These are phyloP conservation scores for Neurospora tetrasperma DNA, from an alignment of 495 filamentous ascomycete genomes.

Conservation along the genomic window DNA sequence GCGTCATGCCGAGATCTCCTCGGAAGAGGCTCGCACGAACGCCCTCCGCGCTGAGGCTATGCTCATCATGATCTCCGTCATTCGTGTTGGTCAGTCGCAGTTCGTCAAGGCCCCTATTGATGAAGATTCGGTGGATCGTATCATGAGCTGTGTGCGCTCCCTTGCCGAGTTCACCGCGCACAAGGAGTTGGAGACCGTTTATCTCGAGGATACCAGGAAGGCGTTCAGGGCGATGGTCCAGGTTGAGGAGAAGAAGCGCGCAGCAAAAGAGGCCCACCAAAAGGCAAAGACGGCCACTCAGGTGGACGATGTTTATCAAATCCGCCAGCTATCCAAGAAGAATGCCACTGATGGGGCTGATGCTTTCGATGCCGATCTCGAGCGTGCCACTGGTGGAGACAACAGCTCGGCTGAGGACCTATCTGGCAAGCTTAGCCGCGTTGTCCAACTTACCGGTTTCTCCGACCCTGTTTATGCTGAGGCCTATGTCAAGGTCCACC, in stretches of 20 bases:
- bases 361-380: constrained; percentile 80
- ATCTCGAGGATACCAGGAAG: constrained; percentile 90
- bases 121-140: constrained; percentile 92
- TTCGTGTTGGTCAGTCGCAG: constrained; percentile 92
- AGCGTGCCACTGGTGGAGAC: constrained; percentile 90
- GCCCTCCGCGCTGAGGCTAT: constrained; percentile 94
- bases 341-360: constrained; percentile 73
- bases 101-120: constrained; percentile 97
- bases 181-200: constrained; percentile 83
- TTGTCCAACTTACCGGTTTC: constrained; percentile 97
- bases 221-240: constrained; percentile 98
- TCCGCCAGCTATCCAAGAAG: constrained; percentile 91
- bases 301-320: constrained; percentile 86
- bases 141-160: constrained; percentile 92
- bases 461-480: constrained; percentile 97
- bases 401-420: constrained; percentile 65
- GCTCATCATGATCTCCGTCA: constrained; percentile 98
- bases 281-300: constrained; percentile 92
- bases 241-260: constrained; percentile 93
- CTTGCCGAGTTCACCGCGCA: constrained; percentile 82
- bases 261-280: constrained; percentile 78
- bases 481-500: constrained; percentile 96
- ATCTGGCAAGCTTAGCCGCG: constrained; percentile 85
- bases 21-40: constrained; percentile 80
- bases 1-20: constrained; percentile 90